Percentiles rank a stretch among this genome's conserved stretches.
Conservation (phyloP, 192 early-diverging fungal genomes). For the Podila epicladia region DNA sequence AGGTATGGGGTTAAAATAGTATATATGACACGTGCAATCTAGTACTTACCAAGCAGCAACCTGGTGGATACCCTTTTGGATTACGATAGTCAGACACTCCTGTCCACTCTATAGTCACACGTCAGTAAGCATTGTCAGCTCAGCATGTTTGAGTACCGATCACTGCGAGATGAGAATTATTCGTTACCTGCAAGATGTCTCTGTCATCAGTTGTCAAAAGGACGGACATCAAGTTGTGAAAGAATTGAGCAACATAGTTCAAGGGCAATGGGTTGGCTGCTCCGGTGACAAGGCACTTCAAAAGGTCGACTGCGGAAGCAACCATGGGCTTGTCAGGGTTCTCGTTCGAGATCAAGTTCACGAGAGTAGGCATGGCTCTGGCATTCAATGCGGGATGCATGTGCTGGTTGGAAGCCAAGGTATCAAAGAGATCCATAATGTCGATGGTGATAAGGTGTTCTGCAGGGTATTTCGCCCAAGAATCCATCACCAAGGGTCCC, state of each 20-base stretch:
- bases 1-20: not conserved
- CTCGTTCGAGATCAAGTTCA: constrained; percentile 37
- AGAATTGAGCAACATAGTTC: constrained; percentile 77
- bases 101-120: constrained; percentile 70
- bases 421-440: constrained; percentile 81
- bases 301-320: constrained; percentile 76
- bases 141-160: too few relatives aligned
- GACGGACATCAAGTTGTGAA: constrained; percentile 83
- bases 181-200: constrained; percentile 77
- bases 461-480: constrained; percentile 83
- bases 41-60: constrained; percentile 77
- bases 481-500: constrained; percentile 74
- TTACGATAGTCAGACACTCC: constrained; percentile 81
- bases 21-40: not conserved
- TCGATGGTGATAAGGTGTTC: constrained; percentile 82
- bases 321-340: constrained; percentile 39
- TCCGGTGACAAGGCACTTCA: constrained; percentile 76
- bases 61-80: constrained; percentile 80
- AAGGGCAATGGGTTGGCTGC: constrained; percentile 78
- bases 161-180: not conserved
- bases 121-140: too few relatives aligned
- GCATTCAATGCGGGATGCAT: constrained; percentile 74
- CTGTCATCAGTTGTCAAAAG: constrained; percentile 74
- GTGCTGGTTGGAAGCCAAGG: constrained; percentile 72
- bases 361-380: constrained; percentile 79